Base-by-base conservation (phyloP, 441 rosid genomes). In the Eruca vesicaria region DNA sequence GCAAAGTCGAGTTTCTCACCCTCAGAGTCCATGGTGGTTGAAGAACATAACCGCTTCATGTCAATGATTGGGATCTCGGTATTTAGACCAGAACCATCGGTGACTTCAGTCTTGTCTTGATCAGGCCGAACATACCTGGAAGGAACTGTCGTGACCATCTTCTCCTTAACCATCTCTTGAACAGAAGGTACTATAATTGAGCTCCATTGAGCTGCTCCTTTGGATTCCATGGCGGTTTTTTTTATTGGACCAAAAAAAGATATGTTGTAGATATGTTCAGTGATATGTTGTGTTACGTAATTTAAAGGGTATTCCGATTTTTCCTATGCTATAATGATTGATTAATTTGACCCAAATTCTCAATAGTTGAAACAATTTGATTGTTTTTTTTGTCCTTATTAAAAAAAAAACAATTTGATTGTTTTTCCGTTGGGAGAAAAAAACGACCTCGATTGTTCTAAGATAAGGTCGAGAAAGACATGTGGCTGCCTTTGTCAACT, bases 1-100 rank as follows among this genome's bases (percentile, higher is more conserved):
- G 92, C 89, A 7, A 19, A 57, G 65, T 86, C 83, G 53, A 85
- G 83, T 20, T 75, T 83, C 9, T 48, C 61, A 72, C 77, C 59
- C 71, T 73, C 77, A 23, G 77, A 63, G 21, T 55, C 65, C 64
- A 64, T 73, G 70, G 45, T 3, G 18, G 63, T 26, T 9, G 63
- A 16, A 55, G 71, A 73, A 36, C 55, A 65, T 15, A 73, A 35
- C 31, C 11, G 41, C 55, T 55, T 53, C 56, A 73, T 32, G 33
- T 73, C 77, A 6, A 73, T 56, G 57, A 73, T 56, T 41, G 77
- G 77, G 23, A 73, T 52, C 35, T 63, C 69, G 2, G 33, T 9
- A 1, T 7, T 32, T 2, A 55, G 20, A 62, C 75, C 11, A 62
- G 35, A 62, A 35, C 50, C 57, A 64, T 53, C 43, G 3, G 20